Base-by-base conservation (phyloP, 177 flowering plant species). In the Vitis hybrid region DNA sequence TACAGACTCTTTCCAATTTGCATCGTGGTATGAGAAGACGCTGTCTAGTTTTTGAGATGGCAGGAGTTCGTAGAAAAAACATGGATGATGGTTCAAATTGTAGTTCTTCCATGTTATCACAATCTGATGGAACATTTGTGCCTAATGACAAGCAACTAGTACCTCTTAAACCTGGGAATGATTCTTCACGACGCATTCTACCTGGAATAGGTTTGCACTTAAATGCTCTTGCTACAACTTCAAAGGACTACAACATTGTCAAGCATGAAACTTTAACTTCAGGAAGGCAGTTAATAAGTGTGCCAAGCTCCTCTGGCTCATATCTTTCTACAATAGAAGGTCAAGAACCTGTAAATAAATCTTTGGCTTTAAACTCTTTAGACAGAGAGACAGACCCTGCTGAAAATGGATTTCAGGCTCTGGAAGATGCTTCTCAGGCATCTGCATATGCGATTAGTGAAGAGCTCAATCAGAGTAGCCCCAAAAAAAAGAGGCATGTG, bases 151-250 rank as follows among this genome's bases (percentile, higher is more conserved):
- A 82, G 67, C 82, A 82, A 47, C 56, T 81, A 56, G 78, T 80
- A 62, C 77, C 89, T 28, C 6, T 65, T 11, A 84, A 77, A 67
- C 76, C 80, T 28, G 75, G 79, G 58, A 75, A 60, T 68, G 81
- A 80, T 69, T 84, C 96, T 51, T 78, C 92, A n/a, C 70, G 87
- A 22, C 61, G 87, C 67, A 59, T 86, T 65, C 71, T 89, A 38
- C 89, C 98, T 72, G 92, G 96, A 56, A 93, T 95, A 75, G 99
- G 99, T 62, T 82, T 93, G 87, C 97, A 95, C 81, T 84, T 95
- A 68, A 93, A 95, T 81, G 85, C 97, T 72, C 84, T 95, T 52
- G 86, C 98, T 69, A 64, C 81, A 66, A 56, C 89, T 56, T 75
- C 89, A 62, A 86, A 83, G 75, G 85, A 85, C 66, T 68, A 63